Base-by-base conservation (phyloP, 2,329 filamentous ascomycete genomes). In the Colletotrichum endophyticum region DNA sequence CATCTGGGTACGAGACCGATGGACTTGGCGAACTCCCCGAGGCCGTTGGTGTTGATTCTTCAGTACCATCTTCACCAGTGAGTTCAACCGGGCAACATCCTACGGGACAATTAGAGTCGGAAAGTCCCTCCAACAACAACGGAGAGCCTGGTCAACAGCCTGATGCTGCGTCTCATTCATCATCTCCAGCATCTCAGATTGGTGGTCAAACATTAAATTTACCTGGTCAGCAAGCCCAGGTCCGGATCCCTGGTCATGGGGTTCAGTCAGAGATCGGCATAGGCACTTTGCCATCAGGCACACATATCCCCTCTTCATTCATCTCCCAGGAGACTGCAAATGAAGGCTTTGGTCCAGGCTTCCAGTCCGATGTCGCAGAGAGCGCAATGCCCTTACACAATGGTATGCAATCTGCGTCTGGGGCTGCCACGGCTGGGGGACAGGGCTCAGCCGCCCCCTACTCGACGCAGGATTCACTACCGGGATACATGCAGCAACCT, bases 341-440 rank as follows among this genome's bases (percentile, higher is more conserved):
- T 44, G 16, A 44, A 19, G 36, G 8, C 16, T 19, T 19, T 19
- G 36, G 8, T 9, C 36, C 11, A 16, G 16, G 0, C 0, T 19
- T 19, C 16, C 36, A 8, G 8, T 19, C 16, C 3, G 8, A 19
- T 44, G 36, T 1, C 36, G 36, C 36, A 44, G 36, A 44, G 16
- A 3, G 36, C 36, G 36, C 16, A 44, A 44, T 44, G 16, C 16
- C 8, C 16, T 11, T 8, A 44, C 16, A 8, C 36, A 44, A 9
- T 44, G 36, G 3, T 0, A 44, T 0, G 1, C 36, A 44, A 0
- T 19, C 36, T 19, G 36, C 36, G 16, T 9, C 16, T 19, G 36
- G 16, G 16, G 36, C 36, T 44, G 36, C 8, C 16, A 19, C 16
- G 16, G 1, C 16, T 19, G 16, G 36, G 16, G 15, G 34, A 16